Percentiles rank a stretch among this genome's conserved stretches.
Evolutionary conservation across 345 rosid genomes (phyloP).

Genomic region (Brassica incana): DNA sequence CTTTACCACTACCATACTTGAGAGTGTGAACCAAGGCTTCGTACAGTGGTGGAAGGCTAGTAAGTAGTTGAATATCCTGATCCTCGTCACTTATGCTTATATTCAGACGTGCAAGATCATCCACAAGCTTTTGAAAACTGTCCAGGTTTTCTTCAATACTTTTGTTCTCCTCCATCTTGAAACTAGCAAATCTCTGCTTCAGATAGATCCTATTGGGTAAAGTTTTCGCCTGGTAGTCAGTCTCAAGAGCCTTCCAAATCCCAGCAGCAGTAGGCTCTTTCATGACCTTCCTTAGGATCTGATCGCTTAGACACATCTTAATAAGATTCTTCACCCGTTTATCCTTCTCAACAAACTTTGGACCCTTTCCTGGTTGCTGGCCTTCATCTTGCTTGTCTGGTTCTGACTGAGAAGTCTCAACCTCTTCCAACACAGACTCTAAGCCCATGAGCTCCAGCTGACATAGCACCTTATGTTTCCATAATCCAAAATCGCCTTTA

Average conservation of each 20-base stretch:
- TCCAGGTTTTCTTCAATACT: neutral
- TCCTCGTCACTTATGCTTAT: neutral
- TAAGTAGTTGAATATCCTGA: neutral
- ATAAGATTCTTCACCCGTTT: neutral
- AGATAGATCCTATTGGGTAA: neutral
- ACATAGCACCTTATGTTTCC: neutral
- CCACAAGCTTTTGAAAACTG: neutral
- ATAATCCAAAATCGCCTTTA: neutral
- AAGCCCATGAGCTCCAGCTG: neutral
- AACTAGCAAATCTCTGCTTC: neutral
- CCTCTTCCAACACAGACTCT: neutral
- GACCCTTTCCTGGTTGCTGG: neutral
- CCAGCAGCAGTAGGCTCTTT: neutral
- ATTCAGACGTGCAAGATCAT: neutral
- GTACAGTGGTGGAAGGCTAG: neutral
- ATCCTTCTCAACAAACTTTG: neutral
- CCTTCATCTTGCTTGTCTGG: neutral
- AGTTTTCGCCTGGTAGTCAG: neutral
- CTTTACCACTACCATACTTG: neutral
- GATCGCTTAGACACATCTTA: neutral
- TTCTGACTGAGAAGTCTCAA: neutral
- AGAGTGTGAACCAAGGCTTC: neutral
- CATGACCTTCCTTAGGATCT: neutral
- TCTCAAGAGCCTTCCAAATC: neutral
- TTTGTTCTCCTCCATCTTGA: neutral